Percentiles rank a stretch among this genome's conserved stretches.
These are phyloP conservation scores for Neopestalotiopsis clavispora DNA, from an alignment of 2,329 filamentous ascomycete species.

Conservation along the genomic window DNA sequence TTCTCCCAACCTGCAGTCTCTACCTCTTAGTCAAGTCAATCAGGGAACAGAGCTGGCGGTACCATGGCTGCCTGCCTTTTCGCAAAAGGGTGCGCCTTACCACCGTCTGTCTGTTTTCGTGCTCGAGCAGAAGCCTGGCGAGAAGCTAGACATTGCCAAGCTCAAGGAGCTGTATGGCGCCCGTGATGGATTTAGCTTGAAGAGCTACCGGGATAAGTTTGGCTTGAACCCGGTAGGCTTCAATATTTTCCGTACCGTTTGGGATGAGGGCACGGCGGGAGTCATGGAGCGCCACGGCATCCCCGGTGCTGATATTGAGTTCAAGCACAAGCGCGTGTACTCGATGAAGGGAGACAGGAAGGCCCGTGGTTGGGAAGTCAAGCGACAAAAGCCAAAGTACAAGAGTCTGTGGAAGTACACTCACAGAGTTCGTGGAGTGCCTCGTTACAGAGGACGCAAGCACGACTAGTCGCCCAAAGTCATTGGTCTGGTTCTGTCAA, in stretches of 20 bases:
- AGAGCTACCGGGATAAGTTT: conserved; percentile 75
- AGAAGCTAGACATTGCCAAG: conserved; percentile 60
- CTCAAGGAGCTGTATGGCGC: conserved; percentile 57
- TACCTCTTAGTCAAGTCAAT: conserved; percentile 69
- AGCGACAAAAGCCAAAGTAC: conserved; percentile 69
- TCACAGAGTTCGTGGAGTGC: conserved; percentile 53
- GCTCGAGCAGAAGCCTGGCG: conserved; percentile 74
- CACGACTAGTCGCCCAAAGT: neutral
- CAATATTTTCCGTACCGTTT: conserved; percentile 84
- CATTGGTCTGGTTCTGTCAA: neutral
- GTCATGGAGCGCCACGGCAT: conserved; percentile 85
- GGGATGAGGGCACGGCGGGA: conserved; percentile 85
- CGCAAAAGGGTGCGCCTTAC: conserved; percentile 89
- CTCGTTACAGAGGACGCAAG: conserved; percentile 16
- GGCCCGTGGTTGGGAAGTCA: conserved; percentile 69
- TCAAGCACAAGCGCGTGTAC: conserved; percentile 79
- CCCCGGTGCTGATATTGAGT: conserved; percentile 80
- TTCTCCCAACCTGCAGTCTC: conserved; percentile 56
- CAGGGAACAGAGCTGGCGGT: conserved; percentile 69
- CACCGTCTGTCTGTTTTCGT: conserved; percentile 87
- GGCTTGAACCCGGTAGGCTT: conserved; percentile 76
- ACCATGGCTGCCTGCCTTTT: conserved; percentile 84
- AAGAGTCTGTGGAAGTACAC: conserved; percentile 68
- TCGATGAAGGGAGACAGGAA: conserved; percentile 66
- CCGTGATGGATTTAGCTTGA: conserved; percentile 75